Evolutionary conservation across 805 yeast species (phyloP).

Genomic region (Kuraishia capsulata): DNA sequence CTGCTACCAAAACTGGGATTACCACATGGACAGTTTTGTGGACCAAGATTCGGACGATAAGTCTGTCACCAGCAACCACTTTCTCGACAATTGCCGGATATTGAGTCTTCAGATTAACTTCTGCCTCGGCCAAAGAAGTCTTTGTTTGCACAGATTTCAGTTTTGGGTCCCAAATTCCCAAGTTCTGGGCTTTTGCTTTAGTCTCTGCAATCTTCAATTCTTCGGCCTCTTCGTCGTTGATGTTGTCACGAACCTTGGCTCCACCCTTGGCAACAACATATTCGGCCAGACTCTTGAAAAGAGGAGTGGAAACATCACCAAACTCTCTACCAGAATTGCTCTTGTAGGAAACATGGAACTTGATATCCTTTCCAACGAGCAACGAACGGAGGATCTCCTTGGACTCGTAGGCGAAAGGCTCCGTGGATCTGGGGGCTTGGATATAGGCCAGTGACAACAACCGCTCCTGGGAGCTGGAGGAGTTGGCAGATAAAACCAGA

Average conservation of each 20-base stretch:
- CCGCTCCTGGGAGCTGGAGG: constrained; percentile 42
- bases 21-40: constrained; percentile 42
- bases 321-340: constrained; percentile 51
- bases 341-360: constrained; percentile 48
- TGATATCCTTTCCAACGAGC: constrained; percentile 56
- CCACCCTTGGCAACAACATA: constrained; percentile 48
- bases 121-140: constrained; percentile 20
- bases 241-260: constrained; percentile 53
- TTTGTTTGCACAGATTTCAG: constrained; percentile 14
- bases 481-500: constrained; percentile 45
- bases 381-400: constrained; percentile 55
- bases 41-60: constrained; percentile 49
- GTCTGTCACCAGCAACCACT: constrained; percentile 71
- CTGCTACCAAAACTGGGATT: constrained; percentile 61
- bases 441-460: constrained; percentile 56
- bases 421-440: constrained; percentile 44
- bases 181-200: constrained; percentile 39
- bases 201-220: constrained; percentile 25
- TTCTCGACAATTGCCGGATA: constrained; percentile 59
- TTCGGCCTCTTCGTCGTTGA: constrained; percentile 18
- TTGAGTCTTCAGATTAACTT: constrained; percentile 31
- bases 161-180: constrained; percentile 45
- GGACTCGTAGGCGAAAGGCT: constrained; percentile 43
- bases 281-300: constrained; percentile 49
- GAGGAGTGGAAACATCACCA: constrained; percentile 62